Percentiles rank a stretch among this genome's conserved stretches.
Conservation (phyloP, 2,329 filamentous ascomycete species). For the Fusarium torulosum region DNA sequence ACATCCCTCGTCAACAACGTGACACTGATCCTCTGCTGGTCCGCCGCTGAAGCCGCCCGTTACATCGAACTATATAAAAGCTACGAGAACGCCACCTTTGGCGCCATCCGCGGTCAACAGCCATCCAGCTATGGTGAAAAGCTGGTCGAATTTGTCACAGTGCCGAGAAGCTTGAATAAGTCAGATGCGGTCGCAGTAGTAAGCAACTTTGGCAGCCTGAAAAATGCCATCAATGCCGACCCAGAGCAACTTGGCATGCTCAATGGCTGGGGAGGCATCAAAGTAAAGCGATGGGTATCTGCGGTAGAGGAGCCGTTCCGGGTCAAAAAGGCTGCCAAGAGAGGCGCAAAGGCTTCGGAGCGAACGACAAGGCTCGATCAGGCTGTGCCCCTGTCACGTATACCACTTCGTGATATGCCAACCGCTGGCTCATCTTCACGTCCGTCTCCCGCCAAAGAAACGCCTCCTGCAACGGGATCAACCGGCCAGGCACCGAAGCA, state of each 20-base stretch:
- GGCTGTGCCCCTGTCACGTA: constrained; percentile 56
- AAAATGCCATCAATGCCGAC: constrained; percentile 87
- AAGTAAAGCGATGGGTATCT: constrained; percentile 86
- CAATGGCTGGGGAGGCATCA: constrained; percentile 95
- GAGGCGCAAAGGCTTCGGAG: constrained; percentile 47
- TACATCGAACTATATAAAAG: constrained; percentile 97
- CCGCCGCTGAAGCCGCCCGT: constrained; percentile 89
- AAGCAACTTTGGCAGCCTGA: constrained; percentile 89
- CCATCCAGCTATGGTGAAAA: constrained; percentile 86
- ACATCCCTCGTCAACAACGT: constrained; percentile 93
- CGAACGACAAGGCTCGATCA: constrained; percentile 52
- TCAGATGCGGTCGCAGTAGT: constrained; percentile 92
- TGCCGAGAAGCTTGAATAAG: constrained; percentile 91
- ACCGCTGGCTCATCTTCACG: constrained; percentile 36
- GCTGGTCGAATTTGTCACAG: constrained; percentile 92
- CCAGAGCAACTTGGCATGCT: constrained; percentile 87
- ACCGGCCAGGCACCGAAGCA: constrained; percentile 44
- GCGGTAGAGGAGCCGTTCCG: constrained; percentile 89
- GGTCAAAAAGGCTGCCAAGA: constrained; percentile 75
- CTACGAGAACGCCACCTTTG: constrained; percentile 85
- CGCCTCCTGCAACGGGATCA: constrained; percentile 19
- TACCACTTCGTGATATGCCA: constrained; percentile 58
- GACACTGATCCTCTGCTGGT: constrained; percentile 94
- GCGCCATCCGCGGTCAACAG: constrained; percentile 87
- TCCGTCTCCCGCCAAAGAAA: constrained; percentile 38